phyloP scores from a whole-genome alignment of 495 filamentous ascomycete species.

The Melanomma pulvis-pyrius region DNA sequence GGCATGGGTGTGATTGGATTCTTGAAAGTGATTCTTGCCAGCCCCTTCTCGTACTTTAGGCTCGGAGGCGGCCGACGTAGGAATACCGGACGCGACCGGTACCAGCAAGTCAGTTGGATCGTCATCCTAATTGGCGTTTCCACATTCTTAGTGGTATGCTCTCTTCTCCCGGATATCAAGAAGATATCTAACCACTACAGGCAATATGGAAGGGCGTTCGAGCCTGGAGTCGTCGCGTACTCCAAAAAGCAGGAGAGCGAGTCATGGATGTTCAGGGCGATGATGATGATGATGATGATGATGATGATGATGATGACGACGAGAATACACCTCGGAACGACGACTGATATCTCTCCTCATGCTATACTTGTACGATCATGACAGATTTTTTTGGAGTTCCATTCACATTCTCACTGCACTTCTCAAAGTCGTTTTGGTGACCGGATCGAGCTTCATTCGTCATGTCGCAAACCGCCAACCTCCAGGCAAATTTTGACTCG shows the following conservation, averaged over 20 bases:
- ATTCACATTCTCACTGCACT: no score
- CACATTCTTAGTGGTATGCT: conserved; percentile 80
- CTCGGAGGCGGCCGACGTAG: conserved; percentile 56
- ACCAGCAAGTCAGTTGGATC: conserved; percentile 73
- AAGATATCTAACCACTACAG: conserved; percentile 51
- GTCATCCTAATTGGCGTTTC: conserved; percentile 77
- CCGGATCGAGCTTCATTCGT: not conserved
- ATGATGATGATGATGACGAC: conserved; percentile 66
- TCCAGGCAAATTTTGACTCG: conserved; percentile 38
- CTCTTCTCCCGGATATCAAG: not conserved
- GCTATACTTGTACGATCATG: not conserved
- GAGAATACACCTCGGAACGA: conserved; percentile 15
- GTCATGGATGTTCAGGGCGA: conserved; percentile 83
- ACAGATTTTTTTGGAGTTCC: not conserved
- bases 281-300: conserved; percentile 70
- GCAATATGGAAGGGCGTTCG: conserved; percentile 78
- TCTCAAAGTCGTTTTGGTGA: no score
- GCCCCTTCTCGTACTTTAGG: conserved; percentile 59
- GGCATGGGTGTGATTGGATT: conserved; percentile 85
- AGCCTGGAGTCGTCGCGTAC: conserved; percentile 64
- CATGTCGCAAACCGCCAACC: not conserved
- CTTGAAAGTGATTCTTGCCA: conserved; percentile 72
- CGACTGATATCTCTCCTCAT: not conserved
- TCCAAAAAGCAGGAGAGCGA: conserved; percentile 74
- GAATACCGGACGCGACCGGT: conserved; percentile 69